Evolutionary conservation across 495 filamentous ascomycete genomes (phyloP).

Genomic region (Neurospora sp.): DNA sequence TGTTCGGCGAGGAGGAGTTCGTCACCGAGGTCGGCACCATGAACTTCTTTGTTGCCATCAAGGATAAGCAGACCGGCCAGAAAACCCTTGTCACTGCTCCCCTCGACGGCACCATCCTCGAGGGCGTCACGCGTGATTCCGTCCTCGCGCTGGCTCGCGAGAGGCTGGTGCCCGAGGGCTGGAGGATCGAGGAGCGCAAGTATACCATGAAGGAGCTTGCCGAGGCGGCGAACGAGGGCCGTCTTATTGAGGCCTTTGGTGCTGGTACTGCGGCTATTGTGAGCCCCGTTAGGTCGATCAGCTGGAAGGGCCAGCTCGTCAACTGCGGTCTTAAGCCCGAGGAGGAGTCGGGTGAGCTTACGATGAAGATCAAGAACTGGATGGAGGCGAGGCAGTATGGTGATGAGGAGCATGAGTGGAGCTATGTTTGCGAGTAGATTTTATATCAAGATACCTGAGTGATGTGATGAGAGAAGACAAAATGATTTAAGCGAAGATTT

Average conservation of each 20-base stretch:
- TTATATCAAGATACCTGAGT: neutral
- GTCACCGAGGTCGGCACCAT: constrained; percentile 96
- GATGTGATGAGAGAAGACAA: neutral
- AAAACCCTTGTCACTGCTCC: constrained; percentile 88
- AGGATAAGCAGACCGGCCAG: constrained; percentile 71
- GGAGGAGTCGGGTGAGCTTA: constrained; percentile 79
- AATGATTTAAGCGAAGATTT: neutral
- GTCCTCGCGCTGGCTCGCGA: constrained; percentile 76
- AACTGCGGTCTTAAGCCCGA: constrained; percentile 64
- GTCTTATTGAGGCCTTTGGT: constrained; percentile 86
- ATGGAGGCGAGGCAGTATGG: constrained; percentile 93
- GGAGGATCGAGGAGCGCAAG: constrained; percentile 79
- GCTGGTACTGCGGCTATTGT: constrained; percentile 83
- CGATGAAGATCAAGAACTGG: constrained; percentile 84
- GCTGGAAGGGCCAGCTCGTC: constrained; percentile 68
- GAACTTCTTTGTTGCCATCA: constrained; percentile 85
- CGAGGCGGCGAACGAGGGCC: constrained; percentile 70
- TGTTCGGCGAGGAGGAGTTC: constrained; percentile 88
- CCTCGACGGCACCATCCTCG: constrained; percentile 92
- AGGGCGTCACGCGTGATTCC: constrained; percentile 86
- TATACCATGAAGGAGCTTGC: constrained; percentile 76
- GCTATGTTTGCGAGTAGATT: constrained; percentile 34
- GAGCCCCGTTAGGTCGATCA: constrained; percentile 73
- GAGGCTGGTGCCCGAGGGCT: constrained; percentile 71
- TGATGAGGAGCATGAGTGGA: constrained; percentile 82